These are phyloP conservation scores for Phytophthora sansomeana DNA, from an alignment of 352 stramenopile species.

Conservation along the genomic window DNA sequence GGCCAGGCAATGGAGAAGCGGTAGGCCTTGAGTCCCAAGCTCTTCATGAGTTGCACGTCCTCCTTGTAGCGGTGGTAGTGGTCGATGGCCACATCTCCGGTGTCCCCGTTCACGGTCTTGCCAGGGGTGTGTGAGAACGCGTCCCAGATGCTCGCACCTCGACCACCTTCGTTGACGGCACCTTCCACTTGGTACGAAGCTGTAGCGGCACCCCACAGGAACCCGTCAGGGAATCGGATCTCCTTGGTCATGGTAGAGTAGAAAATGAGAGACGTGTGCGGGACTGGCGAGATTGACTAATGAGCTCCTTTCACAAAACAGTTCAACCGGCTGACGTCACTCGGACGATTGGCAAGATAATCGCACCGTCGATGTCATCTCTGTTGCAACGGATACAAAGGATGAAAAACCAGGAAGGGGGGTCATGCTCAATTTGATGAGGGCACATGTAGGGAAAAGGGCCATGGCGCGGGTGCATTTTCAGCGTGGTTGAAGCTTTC, in stretches of 20 bases:
- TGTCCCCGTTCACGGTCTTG: conserved; percentile 79
- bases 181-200: conserved; percentile 95
- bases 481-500: conserved; percentile 29
- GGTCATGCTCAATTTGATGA: conserved; percentile 6
- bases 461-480: conserved; percentile 2
- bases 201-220: conserved; percentile 89
- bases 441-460: too few relatives aligned
- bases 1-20: conserved; percentile 93
- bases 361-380: background rate
- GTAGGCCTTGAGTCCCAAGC: conserved; percentile 90
- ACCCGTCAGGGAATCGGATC: conserved; percentile 60
- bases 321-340: conserved; percentile 3
- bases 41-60: conserved; percentile 93
- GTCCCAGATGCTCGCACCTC: conserved; percentile 92
- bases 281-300: conserved; percentile 19
- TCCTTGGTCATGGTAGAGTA: conserved; percentile 36
- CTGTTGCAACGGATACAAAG: background rate
- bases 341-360: background rate
- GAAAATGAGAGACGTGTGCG: conserved; percentile 4
- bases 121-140: conserved; percentile 74
- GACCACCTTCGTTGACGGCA: conserved; percentile 76
- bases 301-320: conserved; percentile 11
- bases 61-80: conserved; percentile 91
- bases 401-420: background rate
- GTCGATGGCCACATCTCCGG: conserved; percentile 89